phyloP scores from a whole-genome alignment of 2,329 filamentous ascomycete species.

The Aureobasidium lini region DNA sequence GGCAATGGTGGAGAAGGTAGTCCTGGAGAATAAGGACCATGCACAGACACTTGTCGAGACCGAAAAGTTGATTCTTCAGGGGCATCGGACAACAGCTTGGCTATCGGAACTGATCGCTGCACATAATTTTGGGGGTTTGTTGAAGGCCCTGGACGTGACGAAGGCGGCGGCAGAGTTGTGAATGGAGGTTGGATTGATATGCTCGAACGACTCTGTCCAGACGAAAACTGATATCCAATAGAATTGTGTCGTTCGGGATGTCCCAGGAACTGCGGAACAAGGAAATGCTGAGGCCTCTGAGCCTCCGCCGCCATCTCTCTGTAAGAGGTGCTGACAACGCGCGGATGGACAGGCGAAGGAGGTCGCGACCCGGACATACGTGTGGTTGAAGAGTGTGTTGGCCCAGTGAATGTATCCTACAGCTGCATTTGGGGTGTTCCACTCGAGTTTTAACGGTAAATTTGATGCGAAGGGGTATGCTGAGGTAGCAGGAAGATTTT shows the following conservation, averaged over 20 bases:
- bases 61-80: constrained; percentile 7
- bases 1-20: constrained; percentile 10
- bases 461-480: background rate
- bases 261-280: constrained; percentile 32
- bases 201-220: constrained; percentile 4
- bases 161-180: constrained; percentile 5
- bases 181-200: constrained; percentile 1
- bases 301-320: constrained; percentile 39
- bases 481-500: background rate
- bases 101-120: constrained; percentile 6
- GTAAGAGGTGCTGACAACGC: constrained; percentile 26
- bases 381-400: constrained; percentile 1
- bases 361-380: constrained; percentile 24
- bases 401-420: background rate
- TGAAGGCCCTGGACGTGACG: background rate
- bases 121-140: constrained; percentile 8
- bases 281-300: constrained; percentile 36
- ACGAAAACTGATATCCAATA: background rate
- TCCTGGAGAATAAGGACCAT: background rate
- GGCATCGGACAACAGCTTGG: constrained; percentile 4
- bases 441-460: background rate
- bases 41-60: constrained; percentile 6
- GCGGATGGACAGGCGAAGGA: constrained; percentile 35
- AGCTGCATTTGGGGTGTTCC: constrained; percentile 12
- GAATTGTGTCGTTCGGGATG: constrained; percentile 26